Conservation (phyloP, 495 filamentous ascomycete genomes). For the Penicillium chermesinum region DNA sequence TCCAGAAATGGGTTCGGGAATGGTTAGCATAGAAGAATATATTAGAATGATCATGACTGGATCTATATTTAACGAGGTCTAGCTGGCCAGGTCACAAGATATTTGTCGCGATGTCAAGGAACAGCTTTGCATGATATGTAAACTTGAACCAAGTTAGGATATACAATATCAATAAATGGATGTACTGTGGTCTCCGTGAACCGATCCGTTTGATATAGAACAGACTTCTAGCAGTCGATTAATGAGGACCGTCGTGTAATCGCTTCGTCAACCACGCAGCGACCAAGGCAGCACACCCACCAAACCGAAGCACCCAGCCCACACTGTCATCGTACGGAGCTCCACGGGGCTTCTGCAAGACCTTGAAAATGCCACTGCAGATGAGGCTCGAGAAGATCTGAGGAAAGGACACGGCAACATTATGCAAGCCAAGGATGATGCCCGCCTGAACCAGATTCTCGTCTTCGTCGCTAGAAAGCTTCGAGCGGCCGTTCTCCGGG, state of each 20-base stretch:
- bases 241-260: slow-evolving; percentile 33
- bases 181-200: too few species aligned
- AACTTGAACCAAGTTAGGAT: too few species aligned
- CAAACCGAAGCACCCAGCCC: slow-evolving; percentile 75
- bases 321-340: slow-evolving; percentile 79
- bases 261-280: slow-evolving; percentile 62
- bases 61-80: too few species aligned
- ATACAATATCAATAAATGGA: too few species aligned
- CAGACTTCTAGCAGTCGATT: slow-evolving; percentile 2
- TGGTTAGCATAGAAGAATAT: slow-evolving; percentile 15
- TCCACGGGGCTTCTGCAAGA: slow-evolving; percentile 77
- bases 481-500: slow-evolving; percentile 22
- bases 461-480: slow-evolving; percentile 8
- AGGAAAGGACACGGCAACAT: slow-evolving; percentile 81
- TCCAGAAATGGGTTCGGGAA: slow-evolving; percentile 25
- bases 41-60: too few species aligned
- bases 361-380: slow-evolving; percentile 73
- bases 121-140: too few species aligned
- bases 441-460: slow-evolving; percentile 61
- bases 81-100: too few species aligned
- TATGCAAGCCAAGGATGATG: slow-evolving; percentile 85
- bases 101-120: too few species aligned
- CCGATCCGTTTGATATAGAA: too few species aligned
- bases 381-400: slow-evolving; percentile 83
- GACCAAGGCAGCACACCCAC: slow-evolving; percentile 68